Evolutionary conservation across 2,329 filamentous ascomycete species (phyloP).

Genomic region (Aphanocladium album): DNA sequence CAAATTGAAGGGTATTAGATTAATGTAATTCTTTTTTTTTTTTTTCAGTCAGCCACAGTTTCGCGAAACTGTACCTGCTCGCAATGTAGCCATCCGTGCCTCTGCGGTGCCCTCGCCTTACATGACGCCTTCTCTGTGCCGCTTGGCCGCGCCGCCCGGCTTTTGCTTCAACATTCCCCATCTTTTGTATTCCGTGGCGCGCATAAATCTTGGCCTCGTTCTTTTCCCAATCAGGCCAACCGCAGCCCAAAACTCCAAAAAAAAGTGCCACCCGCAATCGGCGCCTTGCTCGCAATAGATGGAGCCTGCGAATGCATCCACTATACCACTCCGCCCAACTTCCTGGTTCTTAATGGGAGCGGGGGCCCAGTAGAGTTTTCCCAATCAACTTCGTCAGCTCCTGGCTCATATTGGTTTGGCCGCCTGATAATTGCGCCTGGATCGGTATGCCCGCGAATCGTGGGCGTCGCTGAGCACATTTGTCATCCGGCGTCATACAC

Average conservation of each 20-base stretch:
- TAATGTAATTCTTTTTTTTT: not conserved
- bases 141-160: not conserved
- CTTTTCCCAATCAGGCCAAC: not conserved
- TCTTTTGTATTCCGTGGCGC: not conserved
- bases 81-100: no score
- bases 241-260: no score
- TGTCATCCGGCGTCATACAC: not conserved
- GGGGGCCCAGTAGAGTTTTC: not conserved
- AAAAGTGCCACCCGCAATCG: not conserved
- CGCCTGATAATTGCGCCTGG: conserved; percentile 3
- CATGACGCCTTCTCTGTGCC: not conserved
- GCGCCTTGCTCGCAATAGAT: not conserved
- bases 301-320: not conserved
- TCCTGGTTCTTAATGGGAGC: not conserved
- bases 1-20: not conserved
- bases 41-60: not conserved
- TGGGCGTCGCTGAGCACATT: not conserved
- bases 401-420: not conserved
- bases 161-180: not conserved
- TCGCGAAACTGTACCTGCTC: no score
- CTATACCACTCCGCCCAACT: not conserved
- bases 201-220: not conserved
- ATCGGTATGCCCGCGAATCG: not conserved
- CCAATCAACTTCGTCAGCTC: not conserved
- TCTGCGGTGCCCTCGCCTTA: not conserved